A percentile compares a stretch with the other conserved stretches of the same genome.
phyloP scores from a whole-genome alignment of 1,284 basidiomycete genomes.

The Sanghuangporus baumii region DNA sequence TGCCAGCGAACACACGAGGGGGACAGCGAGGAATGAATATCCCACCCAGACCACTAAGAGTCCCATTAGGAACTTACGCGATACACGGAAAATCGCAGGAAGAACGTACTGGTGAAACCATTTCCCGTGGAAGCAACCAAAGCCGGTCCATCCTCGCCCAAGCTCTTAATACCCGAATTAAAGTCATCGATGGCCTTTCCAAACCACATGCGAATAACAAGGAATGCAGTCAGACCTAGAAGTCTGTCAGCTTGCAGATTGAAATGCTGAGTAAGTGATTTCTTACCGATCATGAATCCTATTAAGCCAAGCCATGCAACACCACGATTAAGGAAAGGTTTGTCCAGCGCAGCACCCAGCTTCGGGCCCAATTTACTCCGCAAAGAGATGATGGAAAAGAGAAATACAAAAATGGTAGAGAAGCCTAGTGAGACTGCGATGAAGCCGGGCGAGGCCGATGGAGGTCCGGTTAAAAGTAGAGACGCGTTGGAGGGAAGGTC shows the following conservation, averaged over 20 bases:
- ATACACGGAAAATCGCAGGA: neutral
- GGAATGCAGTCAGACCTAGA: constrained; percentile 57
- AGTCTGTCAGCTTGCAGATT: neutral
- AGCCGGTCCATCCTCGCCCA: constrained; percentile 47
- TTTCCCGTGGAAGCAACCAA: constrained; percentile 62
- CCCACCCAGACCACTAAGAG: constrained; percentile 68
- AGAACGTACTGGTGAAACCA: constrained; percentile 65
- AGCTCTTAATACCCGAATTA: constrained; percentile 51
- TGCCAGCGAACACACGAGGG: constrained; percentile 62
- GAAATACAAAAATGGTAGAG: constrained; percentile 59
- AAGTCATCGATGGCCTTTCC: constrained; percentile 75
- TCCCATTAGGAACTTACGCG: constrained; percentile 8
- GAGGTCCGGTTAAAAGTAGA: constrained; percentile 53
- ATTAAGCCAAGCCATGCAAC: constrained; percentile 72
- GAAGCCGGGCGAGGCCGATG: constrained; percentile 56
- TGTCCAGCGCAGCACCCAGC: constrained; percentile 44
- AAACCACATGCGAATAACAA: constrained; percentile 75
- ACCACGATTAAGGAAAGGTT: constrained; percentile 49
- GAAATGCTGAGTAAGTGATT: constrained; percentile 23
- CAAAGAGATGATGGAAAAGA: constrained; percentile 62
- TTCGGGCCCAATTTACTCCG: constrained; percentile 57
- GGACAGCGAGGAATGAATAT: constrained; percentile 67
- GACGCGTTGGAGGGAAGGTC: constrained; percentile 55
- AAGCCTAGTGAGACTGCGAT: constrained; percentile 57
- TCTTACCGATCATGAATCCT: constrained; percentile 65